Conservation (phyloP, 2,329 filamentous ascomycete genomes). For the Cytospora piceicola region DNA sequence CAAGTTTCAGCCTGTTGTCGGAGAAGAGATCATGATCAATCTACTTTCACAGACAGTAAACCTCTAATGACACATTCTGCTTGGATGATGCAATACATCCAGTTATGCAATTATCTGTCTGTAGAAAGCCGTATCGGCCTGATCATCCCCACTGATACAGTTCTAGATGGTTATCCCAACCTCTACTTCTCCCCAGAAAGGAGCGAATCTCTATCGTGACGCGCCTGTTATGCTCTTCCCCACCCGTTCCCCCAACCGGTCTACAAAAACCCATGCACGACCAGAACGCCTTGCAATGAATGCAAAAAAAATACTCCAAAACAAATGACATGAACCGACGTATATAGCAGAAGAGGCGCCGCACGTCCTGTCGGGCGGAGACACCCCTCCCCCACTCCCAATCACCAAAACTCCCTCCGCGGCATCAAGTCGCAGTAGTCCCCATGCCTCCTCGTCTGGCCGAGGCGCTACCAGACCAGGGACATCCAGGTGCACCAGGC, state of each 20-base stretch:
- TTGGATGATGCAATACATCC: not conserved
- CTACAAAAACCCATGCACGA: slow-evolving; percentile 13
- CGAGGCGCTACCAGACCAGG: slow-evolving; percentile 29
- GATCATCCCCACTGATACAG: not conserved
- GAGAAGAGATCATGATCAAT: too few relatives aligned
- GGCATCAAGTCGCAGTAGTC: slow-evolving; percentile 30
- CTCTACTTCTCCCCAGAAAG: not conserved
- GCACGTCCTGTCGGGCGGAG: too few relatives aligned
- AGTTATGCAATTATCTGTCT: not conserved
- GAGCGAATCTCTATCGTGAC: slow-evolving; percentile 14
- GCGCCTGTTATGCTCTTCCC: not conserved
- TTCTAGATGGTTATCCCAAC: slow-evolving; percentile 1
- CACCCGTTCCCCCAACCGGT: not conserved
- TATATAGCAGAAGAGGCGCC: not conserved
- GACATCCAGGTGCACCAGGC: slow-evolving; percentile 31
- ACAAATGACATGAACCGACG: slow-evolving; percentile 4
- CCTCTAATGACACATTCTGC: not conserved
- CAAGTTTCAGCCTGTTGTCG: too few relatives aligned
- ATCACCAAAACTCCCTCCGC: slow-evolving; percentile 24
- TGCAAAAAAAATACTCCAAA: slow-evolving; percentile 9
- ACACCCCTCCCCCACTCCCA: not conserved
- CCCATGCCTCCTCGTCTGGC: slow-evolving; percentile 26
- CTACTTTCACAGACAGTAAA: not conserved
- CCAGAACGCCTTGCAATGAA: slow-evolving; percentile 28
- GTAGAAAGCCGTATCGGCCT: not conserved